Evolutionary conservation across 2,329 filamentous ascomycete species (phyloP).

Genomic region (Atkinsonella texensis): DNA sequence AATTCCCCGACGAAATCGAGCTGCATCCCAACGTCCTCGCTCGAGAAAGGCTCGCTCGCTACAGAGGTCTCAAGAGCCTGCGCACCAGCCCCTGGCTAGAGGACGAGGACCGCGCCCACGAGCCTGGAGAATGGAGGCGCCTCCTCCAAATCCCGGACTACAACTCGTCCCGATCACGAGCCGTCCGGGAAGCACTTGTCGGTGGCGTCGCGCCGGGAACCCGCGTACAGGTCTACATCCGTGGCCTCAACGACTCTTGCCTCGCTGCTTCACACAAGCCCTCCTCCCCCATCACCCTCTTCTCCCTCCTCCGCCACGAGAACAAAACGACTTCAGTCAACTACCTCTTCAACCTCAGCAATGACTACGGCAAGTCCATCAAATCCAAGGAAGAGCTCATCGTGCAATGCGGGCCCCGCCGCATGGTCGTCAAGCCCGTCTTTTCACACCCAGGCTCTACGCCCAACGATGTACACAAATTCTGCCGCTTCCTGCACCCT

Average conservation of each 20-base stretch:
- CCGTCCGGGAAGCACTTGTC: constrained; percentile 71
- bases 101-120: constrained; percentile 72
- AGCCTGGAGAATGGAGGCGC: constrained; percentile 82
- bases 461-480: constrained; percentile 95
- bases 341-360: constrained; percentile 75
- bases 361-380: constrained; percentile 62
- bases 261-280: constrained; percentile 36
- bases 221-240: constrained; percentile 68
- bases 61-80: constrained; percentile 84
- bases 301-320: constrained; percentile 85
- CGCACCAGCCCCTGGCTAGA: constrained; percentile 82
- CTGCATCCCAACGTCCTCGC: constrained; percentile 79
- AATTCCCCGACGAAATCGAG: constrained; percentile 97
- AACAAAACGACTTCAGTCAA: constrained; percentile 88
- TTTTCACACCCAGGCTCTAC: constrained; percentile 86
- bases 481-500: constrained; percentile 80
- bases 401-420: constrained; percentile 78
- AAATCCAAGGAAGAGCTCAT: constrained; percentile 89
- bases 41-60: constrained; percentile 71
- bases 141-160: constrained; percentile 85
- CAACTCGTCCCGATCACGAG: constrained; percentile 65
- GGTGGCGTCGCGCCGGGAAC: constrained; percentile 79
- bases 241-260: constrained; percentile 32
- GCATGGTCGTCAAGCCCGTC: constrained; percentile 78
- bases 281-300: constrained; percentile 53